These are phyloP conservation scores for Lagenaria siceraria DNA, from an alignment of 306 rosid genomes.

Conservation along the genomic window DNA sequence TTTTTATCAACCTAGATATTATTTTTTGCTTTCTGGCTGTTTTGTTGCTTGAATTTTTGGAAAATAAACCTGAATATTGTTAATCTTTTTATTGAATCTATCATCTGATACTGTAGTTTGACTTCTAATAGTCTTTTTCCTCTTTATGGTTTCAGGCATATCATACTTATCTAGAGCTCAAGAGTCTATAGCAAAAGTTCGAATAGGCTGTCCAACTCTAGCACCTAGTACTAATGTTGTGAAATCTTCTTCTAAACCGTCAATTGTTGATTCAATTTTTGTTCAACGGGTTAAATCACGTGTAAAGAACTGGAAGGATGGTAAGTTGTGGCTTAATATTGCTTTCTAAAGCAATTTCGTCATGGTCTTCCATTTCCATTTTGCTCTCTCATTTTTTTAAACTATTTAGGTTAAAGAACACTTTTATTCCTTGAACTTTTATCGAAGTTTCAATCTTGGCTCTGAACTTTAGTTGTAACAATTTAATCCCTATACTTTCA, in stretches of 20 bases:
- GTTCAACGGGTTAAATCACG: constrained; percentile 56
- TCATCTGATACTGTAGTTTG: neutral
- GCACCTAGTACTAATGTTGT: constrained; percentile 10
- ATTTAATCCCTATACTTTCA: neutral
- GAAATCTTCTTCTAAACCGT: constrained; percentile 29
- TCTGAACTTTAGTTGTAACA: neutral
- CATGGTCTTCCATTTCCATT: constrained; percentile 3
- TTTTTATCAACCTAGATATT: neutral
- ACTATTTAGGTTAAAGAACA: neutral
- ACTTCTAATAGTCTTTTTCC: neutral
- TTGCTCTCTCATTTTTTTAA: constrained; percentile 1
- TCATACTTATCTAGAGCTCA: constrained; percentile 80
- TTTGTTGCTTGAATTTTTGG: neutral
- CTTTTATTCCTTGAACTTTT: neutral
- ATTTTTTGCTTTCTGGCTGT: neutral
- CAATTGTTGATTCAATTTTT: constrained; percentile 60
- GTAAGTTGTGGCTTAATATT: constrained; percentile 23
- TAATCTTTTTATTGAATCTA: neutral
- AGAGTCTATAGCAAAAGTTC: constrained; percentile 47
- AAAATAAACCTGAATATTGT: neutral
- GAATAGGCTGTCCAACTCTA: constrained; percentile 29
- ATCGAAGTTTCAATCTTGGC: neutral
- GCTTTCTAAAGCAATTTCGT: neutral
- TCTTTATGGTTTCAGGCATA: constrained; percentile 39
- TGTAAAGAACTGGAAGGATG: constrained; percentile 51